Evolutionary conservation across 2,329 filamentous ascomycete genomes (phyloP), one percentile per base, ranked within the genome.

Genomic region (Westerdykella sp.): DNA sequence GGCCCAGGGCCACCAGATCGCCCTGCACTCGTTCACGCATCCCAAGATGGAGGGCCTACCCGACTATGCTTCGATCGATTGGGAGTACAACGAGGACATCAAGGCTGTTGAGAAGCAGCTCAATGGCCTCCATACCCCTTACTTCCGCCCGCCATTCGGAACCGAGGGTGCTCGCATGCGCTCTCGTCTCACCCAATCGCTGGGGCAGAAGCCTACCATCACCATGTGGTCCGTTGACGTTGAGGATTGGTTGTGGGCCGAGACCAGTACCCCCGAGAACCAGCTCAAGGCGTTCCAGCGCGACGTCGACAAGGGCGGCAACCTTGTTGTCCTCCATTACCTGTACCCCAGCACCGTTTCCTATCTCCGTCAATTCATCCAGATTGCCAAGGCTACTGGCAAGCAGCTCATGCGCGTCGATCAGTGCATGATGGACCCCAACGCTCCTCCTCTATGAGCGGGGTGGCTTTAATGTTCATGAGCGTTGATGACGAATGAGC

Each of bases 161-260:
- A 84, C 74, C 23, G 77, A 85, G 57, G 83, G 81, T 34, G 81
- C 81, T 1, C 75, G 81, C 37, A 81, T 82, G 68, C 75, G 83
- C 4, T 76, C 83, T 59, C 74, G 79, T 34, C 73, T 85, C 22
- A 76, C 80, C 0, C 69, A 71, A 16, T 36, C 62, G 63, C 49
- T 63, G 3, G 62, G 60, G 13, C 72, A 75, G 15, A 67, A 72
- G 1, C 71, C 76, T 12, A 74, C 79, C 1, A 76, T 85, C 35
- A 75, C 84, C 40, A 80, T 79, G 60, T 85, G 82, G 83, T 80
- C 75, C 55, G 78, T 86, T 36, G 82, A 86, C 55, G 78, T 85
- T 25, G 79, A 85, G 68, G 83, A 86, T 59, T 85, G 81, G 80
- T 56, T 83, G 18, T 86, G 81, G 80, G 81, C 79, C 1, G 67